Evolutionary conservation across 306 rosid genomes (phyloP).

Genomic region (Lathyrus sativus): DNA sequence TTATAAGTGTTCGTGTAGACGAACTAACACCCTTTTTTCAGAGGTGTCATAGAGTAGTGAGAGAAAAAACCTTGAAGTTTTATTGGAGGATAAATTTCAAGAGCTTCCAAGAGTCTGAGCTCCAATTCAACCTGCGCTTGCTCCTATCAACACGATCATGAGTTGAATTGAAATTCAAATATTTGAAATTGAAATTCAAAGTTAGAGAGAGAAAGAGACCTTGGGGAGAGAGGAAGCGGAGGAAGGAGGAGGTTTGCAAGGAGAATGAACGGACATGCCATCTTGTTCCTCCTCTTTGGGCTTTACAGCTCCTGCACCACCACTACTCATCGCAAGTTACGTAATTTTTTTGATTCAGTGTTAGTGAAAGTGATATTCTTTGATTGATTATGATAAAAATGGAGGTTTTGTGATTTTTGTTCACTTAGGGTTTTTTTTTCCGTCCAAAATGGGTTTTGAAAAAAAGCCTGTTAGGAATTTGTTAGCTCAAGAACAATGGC

Average conservation of each 20-base stretch:
- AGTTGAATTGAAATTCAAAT: slow-evolving; percentile 1
- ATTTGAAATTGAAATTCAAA: not conserved
- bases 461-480: too few relatives aligned
- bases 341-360: not conserved
- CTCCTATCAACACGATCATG: slow-evolving; percentile 55
- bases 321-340: slow-evolving; percentile 55
- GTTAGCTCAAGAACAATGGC: too few relatives aligned
- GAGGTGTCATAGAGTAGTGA: too few relatives aligned
- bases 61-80: slow-evolving; percentile 60
- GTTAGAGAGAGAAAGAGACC: slow-evolving; percentile 46
- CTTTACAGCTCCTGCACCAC: slow-evolving; percentile 60
- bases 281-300: slow-evolving; percentile 91
- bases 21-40: too few relatives aligned
- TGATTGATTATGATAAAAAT: not conserved
- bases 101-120: slow-evolving; percentile 73
- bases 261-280: slow-evolving; percentile 93
- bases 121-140: slow-evolving; percentile 87
- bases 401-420: slow-evolving; percentile 14
- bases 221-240: slow-evolving; percentile 91
- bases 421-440: slow-evolving; percentile 56
- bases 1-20: too few relatives aligned
- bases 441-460: slow-evolving; percentile 29
- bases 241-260: slow-evolving; percentile 96
- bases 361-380: not conserved
- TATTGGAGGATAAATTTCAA: slow-evolving; percentile 76